These are phyloP conservation scores for Plasmopara viticola DNA, from an alignment of 352 stramenopile species.

Conservation along the genomic window DNA sequence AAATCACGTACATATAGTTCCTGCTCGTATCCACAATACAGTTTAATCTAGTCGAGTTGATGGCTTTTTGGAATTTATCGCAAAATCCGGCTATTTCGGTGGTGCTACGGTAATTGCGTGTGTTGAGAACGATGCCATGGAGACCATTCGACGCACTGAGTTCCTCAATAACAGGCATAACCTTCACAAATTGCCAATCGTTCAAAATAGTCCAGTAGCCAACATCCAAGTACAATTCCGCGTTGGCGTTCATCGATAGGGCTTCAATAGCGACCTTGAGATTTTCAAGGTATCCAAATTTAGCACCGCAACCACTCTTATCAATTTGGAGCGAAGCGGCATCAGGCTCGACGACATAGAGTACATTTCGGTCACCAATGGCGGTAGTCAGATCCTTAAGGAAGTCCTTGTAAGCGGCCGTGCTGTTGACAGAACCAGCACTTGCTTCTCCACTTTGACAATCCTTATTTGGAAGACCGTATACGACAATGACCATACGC, in stretches of 20 bases:
- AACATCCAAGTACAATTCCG: conserved; percentile 57
- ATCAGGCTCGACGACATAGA: conserved; percentile 64
- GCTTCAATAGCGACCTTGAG: conserved; percentile 40
- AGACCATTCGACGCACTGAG: conserved; percentile 31
- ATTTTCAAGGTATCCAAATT: conserved; percentile 44
- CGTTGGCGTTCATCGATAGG: conserved; percentile 49
- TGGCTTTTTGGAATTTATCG: conserved; percentile 42
- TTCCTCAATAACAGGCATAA: conserved; percentile 40
- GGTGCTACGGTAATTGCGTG: conserved; percentile 53
- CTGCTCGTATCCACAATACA: conserved; percentile 65
- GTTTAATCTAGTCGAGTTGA: conserved; percentile 32
- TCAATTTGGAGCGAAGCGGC: conserved; percentile 40
- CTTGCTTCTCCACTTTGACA: conserved; percentile 47
- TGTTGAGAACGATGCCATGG: conserved; percentile 64
- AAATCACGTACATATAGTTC: conserved; percentile 36
- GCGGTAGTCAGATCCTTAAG: conserved; percentile 28
- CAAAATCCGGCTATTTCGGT: conserved; percentile 43
- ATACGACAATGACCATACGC: conserved; percentile 52
- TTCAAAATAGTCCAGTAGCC: conserved; percentile 50
- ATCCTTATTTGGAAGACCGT: conserved; percentile 64
- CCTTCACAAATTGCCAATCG: conserved; percentile 15
- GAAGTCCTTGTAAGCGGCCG: conserved; percentile 42
- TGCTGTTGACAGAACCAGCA: conserved; percentile 28
- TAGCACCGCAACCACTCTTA: conserved; percentile 32
- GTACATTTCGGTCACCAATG: conserved; percentile 43